Evolutionary conservation across 106 monocot genomes (phyloP).

Genomic region (Dendrobium huoshanense): DNA sequence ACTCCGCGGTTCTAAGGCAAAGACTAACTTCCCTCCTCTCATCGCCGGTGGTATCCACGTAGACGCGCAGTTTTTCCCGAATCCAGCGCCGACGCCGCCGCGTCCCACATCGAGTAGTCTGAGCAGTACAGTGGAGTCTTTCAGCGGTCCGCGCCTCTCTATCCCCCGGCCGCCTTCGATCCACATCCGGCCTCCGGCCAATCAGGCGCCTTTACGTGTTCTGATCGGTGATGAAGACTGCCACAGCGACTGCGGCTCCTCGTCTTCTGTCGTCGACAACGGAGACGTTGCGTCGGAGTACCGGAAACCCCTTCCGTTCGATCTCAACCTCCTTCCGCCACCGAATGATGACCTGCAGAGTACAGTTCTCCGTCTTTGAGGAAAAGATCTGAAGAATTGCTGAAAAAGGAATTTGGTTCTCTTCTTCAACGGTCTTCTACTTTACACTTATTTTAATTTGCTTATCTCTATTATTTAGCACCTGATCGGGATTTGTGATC

Average conservation of each 20-base stretch:
- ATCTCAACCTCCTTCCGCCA: constrained; percentile 23
- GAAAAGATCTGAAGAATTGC: background rate
- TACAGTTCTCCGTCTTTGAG: constrained; percentile 14
- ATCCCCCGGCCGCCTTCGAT: background rate
- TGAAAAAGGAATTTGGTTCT: constrained; percentile 14
- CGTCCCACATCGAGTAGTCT: constrained; percentile 48
- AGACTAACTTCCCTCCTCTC: constrained; percentile 63
- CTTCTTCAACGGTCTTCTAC: constrained; percentile 1
- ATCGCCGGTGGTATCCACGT: background rate
- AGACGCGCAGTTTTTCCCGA: background rate
- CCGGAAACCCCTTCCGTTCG: constrained; percentile 16
- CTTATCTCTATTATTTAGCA: too few species aligned
- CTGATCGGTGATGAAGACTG: constrained; percentile 3
- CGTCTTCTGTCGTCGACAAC: constrained; percentile 18
- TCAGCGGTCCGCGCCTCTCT: constrained; percentile 42
- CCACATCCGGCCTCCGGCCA: constrained; percentile 8
- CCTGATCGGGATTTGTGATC: background rate
- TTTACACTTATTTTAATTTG: too few species aligned
- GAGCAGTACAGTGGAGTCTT: constrained; percentile 64
- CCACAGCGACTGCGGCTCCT: constrained; percentile 27
- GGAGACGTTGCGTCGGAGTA: constrained; percentile 9
- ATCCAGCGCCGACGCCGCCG: background rate
- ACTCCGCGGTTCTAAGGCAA: constrained; percentile 65
- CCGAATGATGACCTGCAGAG: constrained; percentile 15
- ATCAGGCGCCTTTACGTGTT: background rate